These are phyloP conservation scores for Phytophthora fragariaefolia DNA, from an alignment of 352 stramenopile genomes.

Conservation along the genomic window DNA sequence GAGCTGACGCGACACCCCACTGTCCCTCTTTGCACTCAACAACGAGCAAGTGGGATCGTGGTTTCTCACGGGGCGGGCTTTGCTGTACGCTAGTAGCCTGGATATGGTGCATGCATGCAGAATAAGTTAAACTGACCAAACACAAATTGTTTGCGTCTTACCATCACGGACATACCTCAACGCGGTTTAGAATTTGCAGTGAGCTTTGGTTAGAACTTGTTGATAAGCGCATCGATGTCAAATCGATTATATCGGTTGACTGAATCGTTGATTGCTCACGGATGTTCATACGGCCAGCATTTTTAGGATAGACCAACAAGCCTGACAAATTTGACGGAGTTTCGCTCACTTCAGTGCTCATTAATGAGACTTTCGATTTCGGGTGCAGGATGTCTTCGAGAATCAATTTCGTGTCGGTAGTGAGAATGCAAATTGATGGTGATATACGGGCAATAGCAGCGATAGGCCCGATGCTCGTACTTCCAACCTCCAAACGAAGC, in stretches of 20 bases:
- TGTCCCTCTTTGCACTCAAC: constrained; percentile 20
- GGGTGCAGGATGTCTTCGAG: constrained; percentile 26
- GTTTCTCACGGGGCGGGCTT: constrained; percentile 6
- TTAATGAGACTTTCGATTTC: not conserved
- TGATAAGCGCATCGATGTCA: constrained; percentile 48
- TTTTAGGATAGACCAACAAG: constrained; percentile 12
- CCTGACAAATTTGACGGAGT: constrained; percentile 7
- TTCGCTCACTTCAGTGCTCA: constrained; percentile 12
- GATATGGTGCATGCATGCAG: not conserved
- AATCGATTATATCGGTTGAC: constrained; percentile 38
- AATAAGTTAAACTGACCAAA: constrained; percentile 2
- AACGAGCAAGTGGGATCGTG: constrained; percentile 38
- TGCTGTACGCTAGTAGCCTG: constrained; percentile 10
- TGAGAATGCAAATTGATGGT: constrained; percentile 32
- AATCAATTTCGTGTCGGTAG: constrained; percentile 33
- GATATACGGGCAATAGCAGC: constrained; percentile 35
- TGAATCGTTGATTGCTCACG: constrained; percentile 8
- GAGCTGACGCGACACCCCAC: constrained; percentile 32
- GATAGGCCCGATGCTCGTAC: constrained; percentile 21
- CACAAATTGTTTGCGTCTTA: too few relatives aligned
- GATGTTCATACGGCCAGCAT: not conserved
- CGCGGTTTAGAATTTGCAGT: constrained; percentile 42
- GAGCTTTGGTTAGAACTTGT: constrained; percentile 37
- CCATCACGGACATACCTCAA: constrained; percentile 33
- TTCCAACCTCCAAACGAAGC: constrained; percentile 16